These are phyloP conservation scores for Penicillium goetzii DNA, from an alignment of 495 filamentous ascomycete genomes.

Conservation along the genomic window DNA sequence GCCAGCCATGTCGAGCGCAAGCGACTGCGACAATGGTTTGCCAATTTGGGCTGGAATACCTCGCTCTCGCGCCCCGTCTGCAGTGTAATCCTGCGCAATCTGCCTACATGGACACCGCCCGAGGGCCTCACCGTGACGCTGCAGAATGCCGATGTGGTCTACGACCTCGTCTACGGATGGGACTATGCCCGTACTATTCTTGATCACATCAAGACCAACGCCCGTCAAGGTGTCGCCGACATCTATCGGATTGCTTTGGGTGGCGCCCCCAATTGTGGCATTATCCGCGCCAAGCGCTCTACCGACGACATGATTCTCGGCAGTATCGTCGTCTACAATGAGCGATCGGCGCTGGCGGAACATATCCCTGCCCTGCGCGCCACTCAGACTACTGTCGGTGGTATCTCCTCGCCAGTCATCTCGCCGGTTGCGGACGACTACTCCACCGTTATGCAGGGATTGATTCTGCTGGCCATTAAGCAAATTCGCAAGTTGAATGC, in stretches of 20 bases:
- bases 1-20: slow-evolving; percentile 61
- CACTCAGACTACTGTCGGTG: slow-evolving; percentile 59
- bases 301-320: slow-evolving; percentile 71
- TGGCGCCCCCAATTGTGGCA: slow-evolving; percentile 72
- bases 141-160: slow-evolving; percentile 60
- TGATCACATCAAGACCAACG: slow-evolving; percentile 72
- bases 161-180: slow-evolving; percentile 78
- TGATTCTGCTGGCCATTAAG: slow-evolving; percentile 78
- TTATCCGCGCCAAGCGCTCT: slow-evolving; percentile 77
- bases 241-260: slow-evolving; percentile 78
- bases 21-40: slow-evolving; percentile 64
- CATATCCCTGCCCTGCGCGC: slow-evolving; percentile 67
- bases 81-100: slow-evolving; percentile 66
- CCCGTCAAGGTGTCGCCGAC: slow-evolving; percentile 79
- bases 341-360: slow-evolving; percentile 64
- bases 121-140: slow-evolving; percentile 72
- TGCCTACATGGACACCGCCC: slow-evolving; percentile 73
- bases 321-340: slow-evolving; percentile 81
- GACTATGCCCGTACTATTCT: slow-evolving; percentile 76
- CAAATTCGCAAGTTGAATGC: slow-evolving; percentile 79
- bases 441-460: slow-evolving; percentile 73
- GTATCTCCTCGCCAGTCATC: slow-evolving; percentile 81
- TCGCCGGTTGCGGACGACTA: slow-evolving; percentile 69
- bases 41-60: slow-evolving; percentile 71
- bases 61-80: slow-evolving; percentile 64